Evolutionary conservation across 2,329 filamentous ascomycete genomes (phyloP), one percentile per base, ranked within the genome.

Genomic region (Trichoderma cornu-damae): DNA sequence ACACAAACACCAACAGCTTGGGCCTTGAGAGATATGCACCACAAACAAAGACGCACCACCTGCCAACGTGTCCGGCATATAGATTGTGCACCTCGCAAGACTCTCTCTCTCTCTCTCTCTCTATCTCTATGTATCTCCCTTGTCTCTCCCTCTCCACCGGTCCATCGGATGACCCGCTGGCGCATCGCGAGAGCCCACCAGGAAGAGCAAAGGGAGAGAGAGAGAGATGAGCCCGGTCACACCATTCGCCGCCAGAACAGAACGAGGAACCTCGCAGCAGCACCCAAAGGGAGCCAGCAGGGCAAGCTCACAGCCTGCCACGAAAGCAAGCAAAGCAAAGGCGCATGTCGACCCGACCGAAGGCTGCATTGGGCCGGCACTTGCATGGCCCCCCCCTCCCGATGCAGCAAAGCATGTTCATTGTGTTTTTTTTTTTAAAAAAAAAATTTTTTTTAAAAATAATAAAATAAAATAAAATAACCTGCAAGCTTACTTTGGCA

Each of bases 241-340:
- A 43, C 44, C 57, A 59, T 56, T 44, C 44, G 57, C 52, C 51
- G 51, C 30, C 37, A 50, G 51, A 28, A 26, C 24, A 28, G 37
- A 43, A 35, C 51, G 44, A 37, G 43, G 43, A 42, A 34, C 32
- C 58, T 59, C 58, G 58, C 58, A 59, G 58, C 44, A 56, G 35
- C 44, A 9, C 40, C n/a, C n/a, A n/a, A n/a, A n/a, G n/a, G n/a
- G n/a, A n/a, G n/a, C n/a, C 43, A 43, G 58, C 63, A 62, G n/a
- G n/a, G n/a, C n/a, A n/a, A n/a, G 61, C 61, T 64, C 63, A 65
- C 40, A 60, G 62, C 47, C 59, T 73, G 72, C 72, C 72, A 74
- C 71, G 71, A 74, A 65, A 67, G 69, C 69, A 68, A 69, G 65
- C n/a, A n/a, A n/a, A n/a, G n/a, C n/a, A n/a, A n/a, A n/a, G n/a